Base-by-base conservation (phyloP, 345 rosid species). In the Eucalyptus regnans region DNA sequence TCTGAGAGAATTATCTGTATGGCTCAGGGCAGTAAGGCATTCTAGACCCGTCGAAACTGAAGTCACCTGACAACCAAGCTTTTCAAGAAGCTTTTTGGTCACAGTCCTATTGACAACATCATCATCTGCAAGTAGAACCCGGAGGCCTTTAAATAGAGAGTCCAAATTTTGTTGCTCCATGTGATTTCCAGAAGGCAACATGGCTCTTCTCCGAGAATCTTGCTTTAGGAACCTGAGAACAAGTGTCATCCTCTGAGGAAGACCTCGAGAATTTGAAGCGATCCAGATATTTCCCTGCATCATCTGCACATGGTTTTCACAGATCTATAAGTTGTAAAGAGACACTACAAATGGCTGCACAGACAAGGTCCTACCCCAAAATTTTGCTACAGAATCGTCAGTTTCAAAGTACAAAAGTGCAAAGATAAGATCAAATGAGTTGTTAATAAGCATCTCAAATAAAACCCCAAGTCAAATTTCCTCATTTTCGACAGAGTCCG, bases 261-360 rank as follows among this genome's bases (percentile, higher is more conserved):
- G 91, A 87, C 98, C 99, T 27, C 89, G 91, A 27, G 97, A 92
- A 88, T 92, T 94, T 4, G 93, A 92, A 80, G 95, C 93, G 86
- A 94, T 95, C 97, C 97, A 95, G 89, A 98, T 95, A 86, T 95
- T 94, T 76, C 99, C 99, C 92, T 97, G 98, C 99, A 98, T 97
- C 99, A 98, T 94, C 99, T 98, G 95, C 91, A 81, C 4, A 89
- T 58, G 58, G 14, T 49, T 80, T 54, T n/a, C 83, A 76, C 84
- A 41, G 29, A 76, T 37, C 48, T 20, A 41, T 76, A 20, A 41
- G 27, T 76, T 41, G 48, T 41, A 41, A 76, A 41, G 25, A 76
- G 81, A 76, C 83, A 76, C 84, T 76, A 20, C 84, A 76, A 41
- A 76, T 76, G 84, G 48, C 48, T 76, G 84, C 48, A 20, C 84